Conservation (phyloP, 768 basidiomycete species). For the Obba rivulosa region DNA sequence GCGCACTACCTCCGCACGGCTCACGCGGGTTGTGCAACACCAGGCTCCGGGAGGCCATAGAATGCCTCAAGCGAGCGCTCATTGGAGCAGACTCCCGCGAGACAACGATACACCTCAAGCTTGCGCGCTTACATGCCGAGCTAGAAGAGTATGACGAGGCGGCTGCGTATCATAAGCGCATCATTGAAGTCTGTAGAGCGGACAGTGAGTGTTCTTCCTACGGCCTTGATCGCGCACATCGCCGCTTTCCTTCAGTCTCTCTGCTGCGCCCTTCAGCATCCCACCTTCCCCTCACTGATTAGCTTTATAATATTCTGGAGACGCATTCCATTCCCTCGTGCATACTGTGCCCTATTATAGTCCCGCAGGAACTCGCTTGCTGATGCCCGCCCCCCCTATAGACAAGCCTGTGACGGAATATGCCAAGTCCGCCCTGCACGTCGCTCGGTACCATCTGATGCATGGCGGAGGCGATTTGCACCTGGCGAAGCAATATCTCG, state of each 20-base stretch:
- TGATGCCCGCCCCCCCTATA: too few species aligned
- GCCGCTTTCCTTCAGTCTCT: background rate
- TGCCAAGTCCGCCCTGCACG: conserved; percentile 77
- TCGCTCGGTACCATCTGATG: conserved; percentile 74
- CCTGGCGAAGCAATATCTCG: conserved; percentile 69
- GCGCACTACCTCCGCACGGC: background rate
- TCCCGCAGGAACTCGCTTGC: background rate
- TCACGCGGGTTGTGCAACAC: background rate
- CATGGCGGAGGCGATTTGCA: conserved; percentile 57
- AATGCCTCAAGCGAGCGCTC: conserved; percentile 87
- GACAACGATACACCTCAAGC: conserved; percentile 62
- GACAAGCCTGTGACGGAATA: conserved; percentile 72
- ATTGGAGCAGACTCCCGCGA: conserved; percentile 76
- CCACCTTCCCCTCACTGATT: background rate
- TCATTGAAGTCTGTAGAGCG: conserved; percentile 66
- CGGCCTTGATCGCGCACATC: background rate
- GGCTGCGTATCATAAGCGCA: conserved; percentile 73
- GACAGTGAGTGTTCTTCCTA: conserved; percentile 34
- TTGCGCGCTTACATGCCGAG: conserved; percentile 66
- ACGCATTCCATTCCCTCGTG: background rate
- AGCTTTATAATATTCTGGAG: background rate
- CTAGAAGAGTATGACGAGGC: conserved; percentile 66
- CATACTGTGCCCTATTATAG: background rate
- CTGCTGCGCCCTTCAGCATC: background rate
- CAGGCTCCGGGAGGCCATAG: conserved; percentile 84